Conservation (phyloP, 805 yeast species). For the Candida palmyrensis region DNA sequence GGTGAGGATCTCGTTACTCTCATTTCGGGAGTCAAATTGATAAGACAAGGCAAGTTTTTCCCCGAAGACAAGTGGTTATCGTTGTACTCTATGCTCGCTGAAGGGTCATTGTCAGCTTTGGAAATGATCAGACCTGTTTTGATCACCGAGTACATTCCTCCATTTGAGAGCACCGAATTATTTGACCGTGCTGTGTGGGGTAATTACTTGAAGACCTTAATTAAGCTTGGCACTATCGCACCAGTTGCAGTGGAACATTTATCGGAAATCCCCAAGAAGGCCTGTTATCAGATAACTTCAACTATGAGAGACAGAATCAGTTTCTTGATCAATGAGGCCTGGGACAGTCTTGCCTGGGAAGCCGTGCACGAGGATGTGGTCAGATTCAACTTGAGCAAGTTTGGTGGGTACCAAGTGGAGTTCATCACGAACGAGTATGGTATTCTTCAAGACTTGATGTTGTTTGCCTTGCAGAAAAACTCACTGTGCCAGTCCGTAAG, state of each 20-base stretch:
- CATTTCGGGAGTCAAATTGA: conserved; percentile 45
- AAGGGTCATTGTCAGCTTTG: conserved; percentile 50
- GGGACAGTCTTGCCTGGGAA: conserved; percentile 72
- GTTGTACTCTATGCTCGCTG: conserved; percentile 50
- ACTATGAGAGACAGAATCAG: conserved; percentile 60
- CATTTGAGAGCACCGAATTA: conserved; percentile 41
- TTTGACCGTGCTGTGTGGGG: conserved; percentile 68
- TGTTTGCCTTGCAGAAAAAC: conserved; percentile 66
- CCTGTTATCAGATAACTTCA: conserved; percentile 59
- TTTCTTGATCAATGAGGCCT: conserved; percentile 48
- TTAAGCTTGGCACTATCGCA: conserved; percentile 58
- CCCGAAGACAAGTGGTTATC: conserved; percentile 75
- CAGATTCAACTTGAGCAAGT: conserved; percentile 54
- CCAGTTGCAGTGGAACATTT: conserved; percentile 67
- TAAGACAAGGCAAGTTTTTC: conserved; percentile 53
- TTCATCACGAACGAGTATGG: conserved; percentile 54
- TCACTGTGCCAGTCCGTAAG: conserved; percentile 56
- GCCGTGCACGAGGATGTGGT: conserved; percentile 49
- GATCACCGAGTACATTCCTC: conserved; percentile 48
- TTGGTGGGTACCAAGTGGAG: conserved; percentile 70
- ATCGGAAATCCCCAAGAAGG: conserved; percentile 67
- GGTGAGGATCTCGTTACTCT: conserved; percentile 40
- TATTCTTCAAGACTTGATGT: conserved; percentile 58
- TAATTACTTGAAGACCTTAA: conserved; percentile 51
- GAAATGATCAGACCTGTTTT: conserved; percentile 50